A percentile compares a stretch with the other conserved stretches of the same genome.
phyloP scores from a whole-genome alignment of 2,329 filamentous ascomycete species.

The Cryoendolithus antarcticus region DNA sequence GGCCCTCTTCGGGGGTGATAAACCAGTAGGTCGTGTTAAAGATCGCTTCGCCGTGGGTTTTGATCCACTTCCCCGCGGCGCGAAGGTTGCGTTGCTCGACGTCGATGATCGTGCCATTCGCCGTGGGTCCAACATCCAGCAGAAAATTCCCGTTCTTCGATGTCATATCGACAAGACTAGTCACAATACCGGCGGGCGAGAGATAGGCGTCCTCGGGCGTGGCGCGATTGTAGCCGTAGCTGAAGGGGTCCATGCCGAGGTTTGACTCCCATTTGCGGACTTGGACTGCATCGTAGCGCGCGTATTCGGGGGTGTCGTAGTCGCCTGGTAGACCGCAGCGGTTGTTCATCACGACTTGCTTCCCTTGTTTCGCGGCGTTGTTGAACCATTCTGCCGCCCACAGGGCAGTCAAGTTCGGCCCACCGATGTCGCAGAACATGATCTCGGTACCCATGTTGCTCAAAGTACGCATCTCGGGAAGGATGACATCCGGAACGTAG shows the following conservation, averaged over 20 bases:
- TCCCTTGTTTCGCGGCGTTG: conserved; percentile 24
- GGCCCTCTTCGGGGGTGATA: conserved; percentile 32
- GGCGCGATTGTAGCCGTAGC: conserved; percentile 47
- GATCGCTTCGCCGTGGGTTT: conserved; percentile 40
- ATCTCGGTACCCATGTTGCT: conserved; percentile 33
- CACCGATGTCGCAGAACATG: conserved; percentile 38
- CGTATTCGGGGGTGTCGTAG: conserved; percentile 51
- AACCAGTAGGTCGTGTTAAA: conserved; percentile 47
- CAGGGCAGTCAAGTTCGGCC: conserved; percentile 29
- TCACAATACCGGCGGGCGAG: conserved; percentile 38
- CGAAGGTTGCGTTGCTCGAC: conserved; percentile 37
- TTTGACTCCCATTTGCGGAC: conserved; percentile 48
- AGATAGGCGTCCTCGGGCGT: conserved; percentile 40
- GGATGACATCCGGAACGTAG: conserved; percentile 29
- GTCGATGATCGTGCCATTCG: conserved; percentile 42
- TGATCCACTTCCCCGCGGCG: conserved; percentile 43
- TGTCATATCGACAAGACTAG: conserved; percentile 39
- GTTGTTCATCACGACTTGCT: conserved; percentile 44
- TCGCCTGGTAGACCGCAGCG: conserved; percentile 45
- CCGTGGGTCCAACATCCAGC: conserved; percentile 44
- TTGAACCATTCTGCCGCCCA: conserved; percentile 35
- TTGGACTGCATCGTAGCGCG: conserved; percentile 37
- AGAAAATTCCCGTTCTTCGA: conserved; percentile 46
- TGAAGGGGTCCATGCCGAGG: conserved; percentile 47
- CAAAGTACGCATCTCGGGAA: conserved; percentile 34